Base-by-base conservation (phyloP, 495 filamentous ascomycete genomes). In the Chaetomium cochliodes region DNA sequence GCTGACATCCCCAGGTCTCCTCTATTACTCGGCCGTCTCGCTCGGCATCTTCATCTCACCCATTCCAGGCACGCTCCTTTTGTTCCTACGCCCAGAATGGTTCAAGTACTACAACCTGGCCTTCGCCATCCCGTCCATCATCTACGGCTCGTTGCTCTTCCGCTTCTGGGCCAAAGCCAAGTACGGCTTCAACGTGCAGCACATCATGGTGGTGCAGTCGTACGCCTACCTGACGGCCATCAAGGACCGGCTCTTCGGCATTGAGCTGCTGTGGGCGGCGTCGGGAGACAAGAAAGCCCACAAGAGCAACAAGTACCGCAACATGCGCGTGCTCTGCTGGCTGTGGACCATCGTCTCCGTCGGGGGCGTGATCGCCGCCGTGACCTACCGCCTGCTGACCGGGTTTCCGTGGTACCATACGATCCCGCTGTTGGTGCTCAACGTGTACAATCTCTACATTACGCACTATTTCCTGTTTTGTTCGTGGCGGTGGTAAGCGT, bases 71-170 rank as follows among this genome's bases (percentile, higher is more conserved):
- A 73, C 69, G 0, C 63, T 74, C 16, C 67, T 74, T 12, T 64
- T 74, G 7, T 57, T 70, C n/a, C 61, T 73, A 13, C 69, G 72
- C 1, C 72, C 72, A 1, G 58, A 72, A 30, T 74, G 67, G 69
- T 74, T 73, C 67, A 72, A 73, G 64, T 74, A 74, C 64, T 74
- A 74, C 67, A 74, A 74, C 64, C 62, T 74, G 28, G 71, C 72
- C 6, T 74, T 73, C 22, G 72, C 71, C 44, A 72, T 74, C 51
- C 72, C 71, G 12, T 74, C 72, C 47, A 72, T 74, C 63, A 22
- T 73, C 39, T 74, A 74, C 60, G 71, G 72, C 26, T 66, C 67
- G 15, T 7, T 74, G 25, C 58, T 74, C 2, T 74, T 74, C 25
- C 65, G 72, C 26, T 72, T 61, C 49, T 74, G 72, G 71, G 62